Conservation (phyloP, 2,329 filamentous ascomycete genomes). For the Cadophora gregata region DNA sequence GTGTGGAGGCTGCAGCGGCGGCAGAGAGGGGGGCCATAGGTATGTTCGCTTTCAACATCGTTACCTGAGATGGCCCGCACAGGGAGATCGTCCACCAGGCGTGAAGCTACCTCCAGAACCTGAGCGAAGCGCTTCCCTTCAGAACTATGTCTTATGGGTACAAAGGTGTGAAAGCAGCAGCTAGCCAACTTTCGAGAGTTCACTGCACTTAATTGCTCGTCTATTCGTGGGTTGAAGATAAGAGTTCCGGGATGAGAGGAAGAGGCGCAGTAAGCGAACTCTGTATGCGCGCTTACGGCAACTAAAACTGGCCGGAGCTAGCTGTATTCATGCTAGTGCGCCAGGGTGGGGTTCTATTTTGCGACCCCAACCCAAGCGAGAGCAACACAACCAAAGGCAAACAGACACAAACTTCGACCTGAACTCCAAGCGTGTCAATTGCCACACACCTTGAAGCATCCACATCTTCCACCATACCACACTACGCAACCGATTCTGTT, state of each 20-base stretch:
- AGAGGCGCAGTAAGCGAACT: constrained; percentile 18
- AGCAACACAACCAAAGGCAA: constrained; percentile 14
- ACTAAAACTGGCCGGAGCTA: background rate
- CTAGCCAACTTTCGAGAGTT: too few relatives aligned
- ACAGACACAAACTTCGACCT: background rate
- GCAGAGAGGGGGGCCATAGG: background rate
- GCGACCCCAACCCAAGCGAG: constrained; percentile 2
- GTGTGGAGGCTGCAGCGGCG: background rate
- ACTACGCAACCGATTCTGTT: background rate
- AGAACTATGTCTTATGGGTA: too few relatives aligned
- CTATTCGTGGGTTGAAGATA: constrained; percentile 12
- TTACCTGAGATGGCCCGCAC: background rate
- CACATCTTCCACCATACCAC: background rate
- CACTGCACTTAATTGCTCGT: too few relatives aligned
- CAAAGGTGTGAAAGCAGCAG: background rate
- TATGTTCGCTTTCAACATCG: background rate
- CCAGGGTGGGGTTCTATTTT: constrained; percentile 10
- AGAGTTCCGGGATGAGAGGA: background rate
- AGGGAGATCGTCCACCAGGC: background rate
- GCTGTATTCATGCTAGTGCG: background rate
- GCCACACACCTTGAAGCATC: background rate
- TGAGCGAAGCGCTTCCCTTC: too few relatives aligned
- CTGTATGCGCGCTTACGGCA: constrained; percentile 1
- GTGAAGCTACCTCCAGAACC: background rate
- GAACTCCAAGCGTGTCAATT: background rate